Evolutionary conservation across 108 stramenopile genomes (phyloP).

Genomic region (Cyclotella kingstonii): DNA sequence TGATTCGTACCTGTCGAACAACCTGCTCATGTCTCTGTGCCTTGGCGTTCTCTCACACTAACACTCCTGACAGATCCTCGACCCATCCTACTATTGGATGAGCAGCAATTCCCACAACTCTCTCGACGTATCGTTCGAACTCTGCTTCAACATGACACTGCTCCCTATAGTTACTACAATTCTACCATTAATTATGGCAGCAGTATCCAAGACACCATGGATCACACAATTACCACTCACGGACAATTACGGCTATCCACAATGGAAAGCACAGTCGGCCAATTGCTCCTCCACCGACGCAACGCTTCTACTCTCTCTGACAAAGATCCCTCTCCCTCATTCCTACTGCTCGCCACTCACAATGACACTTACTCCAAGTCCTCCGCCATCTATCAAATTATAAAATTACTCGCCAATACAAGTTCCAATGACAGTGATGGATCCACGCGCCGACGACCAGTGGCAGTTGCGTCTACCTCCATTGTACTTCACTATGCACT

Average conservation of each 20-base stretch:
- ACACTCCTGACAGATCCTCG: slow-evolving; percentile 18
- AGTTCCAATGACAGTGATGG: neutral
- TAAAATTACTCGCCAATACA: slow-evolving; percentile 5
- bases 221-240: too few species aligned
- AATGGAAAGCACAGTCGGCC: too few species aligned
- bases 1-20: neutral
- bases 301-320: neutral
- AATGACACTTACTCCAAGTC: slow-evolving; percentile 30
- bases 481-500: neutral
- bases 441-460: too few species aligned
- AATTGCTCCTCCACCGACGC: too few species aligned
- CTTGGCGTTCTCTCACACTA: neutral
- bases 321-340: slow-evolving; percentile 15
- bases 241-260: too few species aligned
- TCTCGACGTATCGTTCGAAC: slow-evolving; percentile 21
- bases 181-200: too few species aligned
- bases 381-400: slow-evolving; percentile 30
- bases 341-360: slow-evolving; percentile 27
- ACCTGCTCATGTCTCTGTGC: neutral
- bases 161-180: slow-evolving; percentile 9
- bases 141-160: slow-evolving; percentile 35
- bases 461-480: too few species aligned
- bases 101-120: slow-evolving; percentile 9
- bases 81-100: slow-evolving; percentile 47
- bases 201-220: too few species aligned